phyloP scores from a whole-genome alignment of 1,284 basidiomycete genomes.

The Hemileia vastatrix region DNA sequence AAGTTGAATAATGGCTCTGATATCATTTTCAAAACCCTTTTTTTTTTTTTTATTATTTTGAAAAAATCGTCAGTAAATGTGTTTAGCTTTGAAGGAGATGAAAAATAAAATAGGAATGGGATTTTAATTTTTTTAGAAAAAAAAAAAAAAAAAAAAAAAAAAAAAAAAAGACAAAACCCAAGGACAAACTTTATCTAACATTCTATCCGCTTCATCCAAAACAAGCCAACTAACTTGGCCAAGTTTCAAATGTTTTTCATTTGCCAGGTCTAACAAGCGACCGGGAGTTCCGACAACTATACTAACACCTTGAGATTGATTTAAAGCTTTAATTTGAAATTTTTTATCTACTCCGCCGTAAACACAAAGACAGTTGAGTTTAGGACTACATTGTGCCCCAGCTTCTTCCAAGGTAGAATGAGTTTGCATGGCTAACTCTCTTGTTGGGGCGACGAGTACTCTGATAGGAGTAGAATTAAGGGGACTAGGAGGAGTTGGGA shows the following conservation, averaged over 20 bases:
- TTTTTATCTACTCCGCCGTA: slow-evolving; percentile 88
- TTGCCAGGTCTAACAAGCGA: slow-evolving; percentile 76
- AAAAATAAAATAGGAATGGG: too few relatives aligned
- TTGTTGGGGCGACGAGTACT: slow-evolving; percentile 82
- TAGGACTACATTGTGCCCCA: slow-evolving; percentile 57
- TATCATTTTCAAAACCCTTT: slow-evolving; percentile 98
- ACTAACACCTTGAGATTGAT: slow-evolving; percentile 50
- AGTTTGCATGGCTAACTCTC: slow-evolving; percentile 89
- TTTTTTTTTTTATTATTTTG: too few relatives aligned
- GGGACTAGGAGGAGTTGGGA: slow-evolving; percentile 23
- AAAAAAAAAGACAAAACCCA: too few relatives aligned
- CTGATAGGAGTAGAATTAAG: slow-evolving; percentile 52
- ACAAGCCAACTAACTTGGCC: slow-evolving; percentile 77
- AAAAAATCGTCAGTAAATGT: too few relatives aligned
- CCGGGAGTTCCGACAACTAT: slow-evolving; percentile 93
- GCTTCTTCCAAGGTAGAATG: slow-evolving; percentile 72
- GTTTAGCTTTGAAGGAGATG: too few relatives aligned
- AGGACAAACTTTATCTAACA: slow-evolving; percentile 69
- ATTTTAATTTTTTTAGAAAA: too few relatives aligned
- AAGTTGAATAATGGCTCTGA: slow-evolving; percentile 75
- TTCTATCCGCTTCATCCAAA: slow-evolving; percentile 93
- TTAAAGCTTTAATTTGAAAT: slow-evolving; percentile 59
- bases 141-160: too few relatives aligned
- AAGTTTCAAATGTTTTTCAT: slow-evolving; percentile 67
- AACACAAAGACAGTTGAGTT: slow-evolving; percentile 70